A percentile compares a stretch with the other conserved stretches of the same genome.
Conservation (phyloP, 768 basidiomycete genomes). For the Mycena crocata region DNA sequence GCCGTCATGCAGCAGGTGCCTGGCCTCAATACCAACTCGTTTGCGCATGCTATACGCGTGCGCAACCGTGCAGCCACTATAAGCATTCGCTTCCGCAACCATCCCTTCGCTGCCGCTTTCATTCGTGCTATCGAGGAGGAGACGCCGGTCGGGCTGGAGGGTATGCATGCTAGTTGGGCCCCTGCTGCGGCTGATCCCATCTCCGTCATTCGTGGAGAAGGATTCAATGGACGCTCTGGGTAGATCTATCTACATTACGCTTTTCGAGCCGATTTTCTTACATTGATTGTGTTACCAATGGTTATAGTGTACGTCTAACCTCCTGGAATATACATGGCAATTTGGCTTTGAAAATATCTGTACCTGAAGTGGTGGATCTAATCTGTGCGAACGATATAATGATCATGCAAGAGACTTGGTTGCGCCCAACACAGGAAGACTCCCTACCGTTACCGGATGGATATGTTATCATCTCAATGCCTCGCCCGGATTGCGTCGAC, state of each 20-base stretch:
- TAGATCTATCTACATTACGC: too few species aligned
- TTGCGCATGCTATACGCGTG: not conserved
- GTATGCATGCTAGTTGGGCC: slow-evolving; percentile 13
- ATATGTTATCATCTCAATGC: not conserved
- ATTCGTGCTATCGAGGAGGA: slow-evolving; percentile 7
- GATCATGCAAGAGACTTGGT: slow-evolving; percentile 15
- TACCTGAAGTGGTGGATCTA: not conserved
- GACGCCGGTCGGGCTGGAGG: not conserved
- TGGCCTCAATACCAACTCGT: not conserved
- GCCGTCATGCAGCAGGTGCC: not conserved
- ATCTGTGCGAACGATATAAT: not conserved
- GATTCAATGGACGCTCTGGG: not conserved
- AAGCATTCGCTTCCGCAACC: slow-evolving; percentile 11
- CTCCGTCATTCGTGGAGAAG: slow-evolving; percentile 4
- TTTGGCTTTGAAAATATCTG: slow-evolving; percentile 11
- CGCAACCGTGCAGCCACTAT: not conserved
- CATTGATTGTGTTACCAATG: too few species aligned
- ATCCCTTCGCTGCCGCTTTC: not conserved
- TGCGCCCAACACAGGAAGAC: not conserved
- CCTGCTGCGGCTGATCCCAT: slow-evolving; percentile 1
- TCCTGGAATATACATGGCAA: slow-evolving; percentile 20
- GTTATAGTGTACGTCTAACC: not conserved
- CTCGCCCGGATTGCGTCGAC: not conserved
- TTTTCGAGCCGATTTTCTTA: too few species aligned
- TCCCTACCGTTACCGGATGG: not conserved